Evolutionary conservation across 2,329 filamentous ascomycete genomes (phyloP).

Genomic region (Coleophoma cylindrospora): DNA sequence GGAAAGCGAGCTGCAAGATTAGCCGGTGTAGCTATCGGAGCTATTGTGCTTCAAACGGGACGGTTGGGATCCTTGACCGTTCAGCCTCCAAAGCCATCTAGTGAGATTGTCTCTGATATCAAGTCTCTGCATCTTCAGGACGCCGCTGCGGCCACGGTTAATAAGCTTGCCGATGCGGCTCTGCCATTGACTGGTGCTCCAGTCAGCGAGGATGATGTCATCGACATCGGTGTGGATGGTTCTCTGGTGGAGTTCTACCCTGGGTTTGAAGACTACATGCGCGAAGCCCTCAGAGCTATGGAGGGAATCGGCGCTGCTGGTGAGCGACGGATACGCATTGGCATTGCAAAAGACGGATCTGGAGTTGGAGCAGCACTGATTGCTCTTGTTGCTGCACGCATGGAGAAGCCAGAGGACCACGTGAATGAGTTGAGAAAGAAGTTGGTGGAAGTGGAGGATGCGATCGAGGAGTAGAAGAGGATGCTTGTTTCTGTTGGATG

Average conservation of each 20-base stretch:
- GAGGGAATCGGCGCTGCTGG: constrained; percentile 72
- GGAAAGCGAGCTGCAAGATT: constrained; percentile 85
- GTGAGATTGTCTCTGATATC: constrained; percentile 19
- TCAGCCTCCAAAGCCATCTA: constrained; percentile 14
- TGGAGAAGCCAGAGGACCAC: constrained; percentile 31
- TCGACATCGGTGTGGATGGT: constrained; percentile 92
- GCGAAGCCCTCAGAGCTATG: constrained; percentile 73
- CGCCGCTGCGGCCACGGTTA: constrained; percentile 17
- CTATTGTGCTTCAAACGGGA: constrained; percentile 75
- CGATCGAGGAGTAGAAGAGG: background rate
- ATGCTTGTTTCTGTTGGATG: background rate
- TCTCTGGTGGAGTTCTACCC: constrained; percentile 95
- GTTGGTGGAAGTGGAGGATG: background rate
- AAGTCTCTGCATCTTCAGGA: constrained; percentile 18
- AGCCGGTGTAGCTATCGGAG: constrained; percentile 81
- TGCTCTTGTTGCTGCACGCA: constrained; percentile 76
- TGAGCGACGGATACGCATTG: constrained; percentile 84
- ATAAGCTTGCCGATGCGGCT: constrained; percentile 19
- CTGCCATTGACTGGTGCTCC: constrained; percentile 8
- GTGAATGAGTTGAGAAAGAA: background rate
- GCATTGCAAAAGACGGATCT: constrained; percentile 93
- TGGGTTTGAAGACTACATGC: constrained; percentile 81
- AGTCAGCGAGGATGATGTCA: constrained; percentile 52
- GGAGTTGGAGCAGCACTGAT: constrained; percentile 95
- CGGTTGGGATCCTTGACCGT: constrained; percentile 43